These are phyloP conservation scores for Capsicum baccatum DNA, from an alignment of 257 asterid species.

Conservation along the genomic window DNA sequence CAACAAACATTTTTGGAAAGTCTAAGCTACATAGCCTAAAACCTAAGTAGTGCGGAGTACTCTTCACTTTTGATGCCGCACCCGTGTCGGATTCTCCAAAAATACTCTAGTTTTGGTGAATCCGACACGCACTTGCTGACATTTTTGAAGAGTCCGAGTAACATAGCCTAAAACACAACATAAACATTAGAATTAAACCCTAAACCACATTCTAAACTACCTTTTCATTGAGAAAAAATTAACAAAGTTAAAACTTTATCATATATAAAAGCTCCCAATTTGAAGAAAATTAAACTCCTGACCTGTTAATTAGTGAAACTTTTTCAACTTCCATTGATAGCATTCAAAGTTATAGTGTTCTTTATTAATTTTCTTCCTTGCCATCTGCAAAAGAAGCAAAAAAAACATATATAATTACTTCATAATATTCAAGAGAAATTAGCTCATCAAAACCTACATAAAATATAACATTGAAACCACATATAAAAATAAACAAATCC, in stretches of 20 bases:
- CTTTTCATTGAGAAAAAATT: neutral
- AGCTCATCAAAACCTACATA: constrained; percentile 15
- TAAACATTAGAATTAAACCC: neutral
- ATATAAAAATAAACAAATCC: neutral
- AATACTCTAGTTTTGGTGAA: too few relatives aligned
- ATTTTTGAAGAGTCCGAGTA: neutral
- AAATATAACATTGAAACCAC: neutral
- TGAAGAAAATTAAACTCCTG: neutral
- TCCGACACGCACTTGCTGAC: neutral
- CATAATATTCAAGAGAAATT: neutral
- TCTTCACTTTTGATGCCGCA: too few relatives aligned
- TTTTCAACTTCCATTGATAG: neutral
- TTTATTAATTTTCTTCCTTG: neutral
- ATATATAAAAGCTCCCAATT: neutral
- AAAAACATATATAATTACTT: neutral
- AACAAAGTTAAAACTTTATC: neutral
- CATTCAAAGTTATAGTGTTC: neutral
- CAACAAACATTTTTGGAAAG: neutral
- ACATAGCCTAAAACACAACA: neutral
- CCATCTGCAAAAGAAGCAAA: neutral
- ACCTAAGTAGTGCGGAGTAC: neutral
- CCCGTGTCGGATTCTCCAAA: too few relatives aligned
- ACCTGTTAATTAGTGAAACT: neutral
- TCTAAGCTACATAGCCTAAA: neutral
- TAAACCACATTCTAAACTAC: neutral